Evolutionary conservation across 768 basidiomycete genomes (phyloP).

Genomic region (Auriscalpium microsporum): DNA sequence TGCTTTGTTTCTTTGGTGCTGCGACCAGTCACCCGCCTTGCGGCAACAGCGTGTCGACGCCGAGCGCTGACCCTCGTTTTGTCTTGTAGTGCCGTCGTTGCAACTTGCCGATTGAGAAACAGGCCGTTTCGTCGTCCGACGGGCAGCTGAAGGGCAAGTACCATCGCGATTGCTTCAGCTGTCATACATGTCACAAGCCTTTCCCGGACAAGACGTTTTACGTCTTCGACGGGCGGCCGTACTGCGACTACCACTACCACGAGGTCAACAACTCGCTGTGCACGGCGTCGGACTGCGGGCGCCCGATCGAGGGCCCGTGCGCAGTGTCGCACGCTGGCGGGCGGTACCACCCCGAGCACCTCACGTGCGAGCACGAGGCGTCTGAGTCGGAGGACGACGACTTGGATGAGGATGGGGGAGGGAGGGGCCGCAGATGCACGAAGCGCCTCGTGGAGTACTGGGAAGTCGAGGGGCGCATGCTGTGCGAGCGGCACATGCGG

Average conservation of each 20-base stretch:
- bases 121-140: constrained; percentile 84
- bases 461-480: constrained; percentile 79
- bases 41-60: no score
- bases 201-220: constrained; percentile 92
- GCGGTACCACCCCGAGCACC: constrained; percentile 83
- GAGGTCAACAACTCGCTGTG: constrained; percentile 87
- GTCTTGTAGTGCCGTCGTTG: constrained; percentile 73
- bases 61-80: background rate
- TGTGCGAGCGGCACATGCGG: constrained; percentile 75
- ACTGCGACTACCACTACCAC: constrained; percentile 90
- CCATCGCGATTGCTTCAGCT: constrained; percentile 87
- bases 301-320: constrained; percentile 91
- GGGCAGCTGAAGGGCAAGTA: constrained; percentile 96
- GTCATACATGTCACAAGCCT: constrained; percentile 78
- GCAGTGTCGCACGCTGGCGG: constrained; percentile 77
- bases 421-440: constrained; percentile 27
- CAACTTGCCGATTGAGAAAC: constrained; percentile 78
- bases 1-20: background rate
- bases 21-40: background rate
- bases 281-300: constrained; percentile 65
- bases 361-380: constrained; percentile 63
- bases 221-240: constrained; percentile 82
- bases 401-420: background rate
- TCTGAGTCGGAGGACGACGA: constrained; percentile 17
- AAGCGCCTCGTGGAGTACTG: constrained; percentile 75